Evolutionary conservation across 768 basidiomycete genomes (phyloP).

Genomic region (Lanmaoa rubissima): DNA sequence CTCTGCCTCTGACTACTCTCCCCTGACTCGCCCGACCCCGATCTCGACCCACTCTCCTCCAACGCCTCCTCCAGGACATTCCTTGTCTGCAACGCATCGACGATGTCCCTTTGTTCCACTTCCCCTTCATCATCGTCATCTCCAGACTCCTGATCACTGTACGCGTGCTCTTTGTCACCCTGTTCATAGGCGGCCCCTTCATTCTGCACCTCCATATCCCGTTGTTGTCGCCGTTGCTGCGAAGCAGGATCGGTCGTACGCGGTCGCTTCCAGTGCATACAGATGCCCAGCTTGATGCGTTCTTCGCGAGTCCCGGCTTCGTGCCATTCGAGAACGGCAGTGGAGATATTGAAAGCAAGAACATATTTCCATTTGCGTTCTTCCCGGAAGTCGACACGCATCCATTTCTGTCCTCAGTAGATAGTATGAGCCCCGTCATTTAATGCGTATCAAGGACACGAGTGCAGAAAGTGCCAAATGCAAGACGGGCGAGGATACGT

Average conservation of each 20-base stretch:
- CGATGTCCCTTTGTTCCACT: conserved; percentile 48
- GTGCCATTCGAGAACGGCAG: conserved; percentile 87
- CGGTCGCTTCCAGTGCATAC: conserved; percentile 60
- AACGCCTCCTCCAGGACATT: conserved; percentile 58
- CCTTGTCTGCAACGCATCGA: conserved; percentile 60
- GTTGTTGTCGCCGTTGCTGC: conserved; percentile 34
- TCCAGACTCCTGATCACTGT: conserved; percentile 43
- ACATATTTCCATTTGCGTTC: conserved; percentile 91
- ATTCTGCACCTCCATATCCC: conserved; percentile 33
- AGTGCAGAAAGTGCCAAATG: neutral
- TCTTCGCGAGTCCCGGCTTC: conserved; percentile 62
- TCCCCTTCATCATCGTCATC: conserved; percentile 62
- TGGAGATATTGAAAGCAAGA: conserved; percentile 78
- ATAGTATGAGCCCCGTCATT: conserved; percentile 8
- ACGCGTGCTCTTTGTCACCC: conserved; percentile 23
- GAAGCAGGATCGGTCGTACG: conserved; percentile 27
- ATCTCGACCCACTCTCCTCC: conserved; percentile 33
- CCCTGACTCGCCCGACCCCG: conserved; percentile 31
- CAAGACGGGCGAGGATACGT: conserved; percentile 23
- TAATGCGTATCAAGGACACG: neutral
- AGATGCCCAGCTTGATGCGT: conserved; percentile 63
- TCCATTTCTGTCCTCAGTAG: conserved; percentile 73
- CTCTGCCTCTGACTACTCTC: conserved; percentile 38
- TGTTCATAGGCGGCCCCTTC: conserved; percentile 19
- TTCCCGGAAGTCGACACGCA: conserved; percentile 92